These are phyloP conservation scores for Mimosa bimucronata DNA, from an alignment of 306 rosid genomes.

Conservation along the genomic window DNA sequence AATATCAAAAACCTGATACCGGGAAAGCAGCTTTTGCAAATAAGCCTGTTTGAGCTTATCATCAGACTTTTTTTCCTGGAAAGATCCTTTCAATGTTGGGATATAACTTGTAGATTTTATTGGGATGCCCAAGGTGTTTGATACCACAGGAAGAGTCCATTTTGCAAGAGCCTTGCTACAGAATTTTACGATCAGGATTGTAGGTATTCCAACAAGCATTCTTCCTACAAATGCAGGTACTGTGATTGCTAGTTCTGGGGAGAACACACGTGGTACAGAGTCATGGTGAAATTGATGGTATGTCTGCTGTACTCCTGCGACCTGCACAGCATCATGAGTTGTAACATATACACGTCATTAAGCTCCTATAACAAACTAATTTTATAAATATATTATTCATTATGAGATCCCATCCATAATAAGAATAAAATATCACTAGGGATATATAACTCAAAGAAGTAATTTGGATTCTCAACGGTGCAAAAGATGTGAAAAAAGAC, in stretches of 20 bases:
- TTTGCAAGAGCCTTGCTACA: slow-evolving; percentile 93
- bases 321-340: slow-evolving; percentile 55
- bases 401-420: not conserved
- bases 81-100: slow-evolving; percentile 55
- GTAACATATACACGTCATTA: too few species aligned
- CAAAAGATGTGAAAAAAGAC: not conserved
- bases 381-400: not conserved
- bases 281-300: slow-evolving; percentile 91
- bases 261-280: slow-evolving; percentile 65
- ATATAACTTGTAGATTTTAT: slow-evolving; percentile 77
- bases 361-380: not conserved
- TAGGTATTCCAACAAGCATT: slow-evolving; percentile 78
- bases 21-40: slow-evolving; percentile 59
- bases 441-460: not conserved
- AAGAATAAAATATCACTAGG: not conserved
- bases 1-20: slow-evolving; percentile 66
- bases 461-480: not conserved
- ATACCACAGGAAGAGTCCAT: slow-evolving; percentile 80
- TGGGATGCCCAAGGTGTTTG: slow-evolving; percentile 81
- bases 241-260: slow-evolving; percentile 53
- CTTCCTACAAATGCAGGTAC: slow-evolving; percentile 66
- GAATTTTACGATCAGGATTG: slow-evolving; percentile 81
- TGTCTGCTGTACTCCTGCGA: slow-evolving; percentile 89
- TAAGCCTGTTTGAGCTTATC: slow-evolving; percentile 54
- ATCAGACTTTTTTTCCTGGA: slow-evolving; percentile 45